phyloP scores from a whole-genome alignment of 2,329 filamentous ascomycete genomes.

The Pezicula radicicola region DNA sequence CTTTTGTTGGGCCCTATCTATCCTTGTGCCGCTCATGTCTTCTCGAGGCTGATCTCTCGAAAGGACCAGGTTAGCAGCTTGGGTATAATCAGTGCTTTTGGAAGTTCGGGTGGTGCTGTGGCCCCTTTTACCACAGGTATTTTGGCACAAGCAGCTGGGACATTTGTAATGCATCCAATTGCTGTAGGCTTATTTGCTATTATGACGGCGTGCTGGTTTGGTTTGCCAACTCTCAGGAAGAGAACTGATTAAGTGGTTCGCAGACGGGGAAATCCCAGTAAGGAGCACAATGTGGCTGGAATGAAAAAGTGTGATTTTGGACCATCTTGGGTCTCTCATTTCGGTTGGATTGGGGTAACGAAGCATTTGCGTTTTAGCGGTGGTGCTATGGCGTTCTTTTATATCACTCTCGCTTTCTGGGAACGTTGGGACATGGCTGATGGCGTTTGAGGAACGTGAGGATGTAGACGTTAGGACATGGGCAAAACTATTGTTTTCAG shows the following conservation, averaged over 20 bases:
- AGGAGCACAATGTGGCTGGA: not conserved
- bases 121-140: conserved; percentile 48
- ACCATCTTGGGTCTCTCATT: not conserved
- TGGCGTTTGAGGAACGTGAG: conserved; percentile 8
- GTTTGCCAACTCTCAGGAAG: conserved; percentile 55
- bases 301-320: not conserved
- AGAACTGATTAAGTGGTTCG: conserved; percentile 47
- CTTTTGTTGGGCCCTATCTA: conserved; percentile 77
- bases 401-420: not conserved
- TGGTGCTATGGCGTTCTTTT: conserved; percentile 21
- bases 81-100: conserved; percentile 67
- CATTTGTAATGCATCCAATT: conserved; percentile 50
- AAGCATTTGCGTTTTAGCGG: conserved; percentile 5
- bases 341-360: not conserved
- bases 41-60: conserved; percentile 56
- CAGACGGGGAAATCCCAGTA: not conserved
- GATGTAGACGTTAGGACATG: conserved; percentile 19
- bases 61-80: conserved; percentile 61
- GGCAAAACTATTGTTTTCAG: conserved; percentile 3
- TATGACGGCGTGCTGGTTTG: conserved; percentile 66
- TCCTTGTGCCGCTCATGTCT: conserved; percentile 66
- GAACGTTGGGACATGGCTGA: conserved; percentile 21
- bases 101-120: conserved; percentile 67
- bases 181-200: conserved; percentile 61
- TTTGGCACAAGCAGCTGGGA: conserved; percentile 41